Evolutionary conservation across 495 filamentous ascomycete species (phyloP).

Genomic region (Hypomontagnella monticulosa): DNA sequence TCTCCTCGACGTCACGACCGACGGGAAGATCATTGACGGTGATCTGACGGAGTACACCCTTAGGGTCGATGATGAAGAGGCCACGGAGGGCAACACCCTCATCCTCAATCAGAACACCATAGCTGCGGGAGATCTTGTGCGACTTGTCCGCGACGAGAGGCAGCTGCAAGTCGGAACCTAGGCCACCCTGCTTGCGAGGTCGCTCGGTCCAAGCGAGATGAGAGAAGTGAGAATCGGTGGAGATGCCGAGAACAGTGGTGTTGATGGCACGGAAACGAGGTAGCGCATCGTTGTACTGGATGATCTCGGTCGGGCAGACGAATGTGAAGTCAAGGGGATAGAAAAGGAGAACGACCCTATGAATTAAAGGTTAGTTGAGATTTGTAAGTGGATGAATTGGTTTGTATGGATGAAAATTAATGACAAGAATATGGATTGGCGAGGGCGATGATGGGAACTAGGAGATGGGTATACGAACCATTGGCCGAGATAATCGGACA

Average conservation of each 20-base stretch:
- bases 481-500: constrained; percentile 45
- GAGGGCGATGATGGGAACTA: background rate
- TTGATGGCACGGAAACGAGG: constrained; percentile 46
- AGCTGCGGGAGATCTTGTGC: constrained; percentile 62
- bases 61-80: constrained; percentile 69
- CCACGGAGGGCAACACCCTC: constrained; percentile 65
- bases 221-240: constrained; percentile 59
- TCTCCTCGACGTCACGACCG: constrained; percentile 67
- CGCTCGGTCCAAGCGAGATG: constrained; percentile 64
- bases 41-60: constrained; percentile 64
- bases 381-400: background rate
- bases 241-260: constrained; percentile 44
- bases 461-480: constrained; percentile 40
- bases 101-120: constrained; percentile 67
- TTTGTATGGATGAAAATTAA: no score
- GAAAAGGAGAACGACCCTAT: constrained; percentile 47
- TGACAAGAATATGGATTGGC: background rate
- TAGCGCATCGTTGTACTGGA: constrained; percentile 55
- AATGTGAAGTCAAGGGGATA: constrained; percentile 53
- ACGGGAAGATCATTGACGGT: constrained; percentile 69
- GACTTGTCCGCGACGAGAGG: constrained; percentile 66
- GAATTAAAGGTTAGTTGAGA: constrained; percentile 2
- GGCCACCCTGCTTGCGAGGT: constrained; percentile 62
- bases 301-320: constrained; percentile 64
- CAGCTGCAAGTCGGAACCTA: constrained; percentile 61